Base-by-base conservation (phyloP, 2,329 filamentous ascomycete species). In the Pseudogymnoascus sp. region DNA sequence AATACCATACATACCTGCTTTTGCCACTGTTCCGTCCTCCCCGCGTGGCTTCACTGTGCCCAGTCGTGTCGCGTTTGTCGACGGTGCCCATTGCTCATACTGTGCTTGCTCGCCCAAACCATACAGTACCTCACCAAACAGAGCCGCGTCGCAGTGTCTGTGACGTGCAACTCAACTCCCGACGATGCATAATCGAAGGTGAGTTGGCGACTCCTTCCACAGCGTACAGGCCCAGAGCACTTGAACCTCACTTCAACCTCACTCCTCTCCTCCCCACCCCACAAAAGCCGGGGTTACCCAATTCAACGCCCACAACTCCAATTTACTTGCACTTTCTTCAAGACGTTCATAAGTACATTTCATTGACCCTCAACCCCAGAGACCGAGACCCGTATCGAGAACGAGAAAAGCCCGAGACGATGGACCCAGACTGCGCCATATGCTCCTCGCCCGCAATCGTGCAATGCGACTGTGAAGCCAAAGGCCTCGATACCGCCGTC, bases 341-440 rank as follows among this genome's bases (percentile, higher is more conserved):
- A 58, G 14, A 38, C 32, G 22, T 38, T 38, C 57, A 34, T 37
- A 58, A 18, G 20, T 41, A 7, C 57, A 58, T 38, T 39, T 37
- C 57, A 58, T 37, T 39, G 20, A 37, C 32, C 20, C 57, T 25
- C 37, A 9, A n/a, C 32, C 25, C 16, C 57, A 58, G 37, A 39
- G 57, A 37, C 32, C 11, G 57, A 54, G 47, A 58, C 57, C 32
- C 57, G 2, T 58, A 58, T 34, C 57, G 32, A 58, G 68, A 75
- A 76, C 68, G 81, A 80, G 34, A 65, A 65, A 32, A 67, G 62
- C 73, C 71, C 75, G 78, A 81, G 72, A 85, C 79, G 73, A 87
- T 87, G 83, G 85, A 88, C 68, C 85, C 85, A 43, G 83, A 87
- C 74, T 88, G 85, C 73, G 85, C 85, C 60, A 84, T 88, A 70